Conservation (phyloP, 257 asterid species). For the Solanum medicagineum region DNA sequence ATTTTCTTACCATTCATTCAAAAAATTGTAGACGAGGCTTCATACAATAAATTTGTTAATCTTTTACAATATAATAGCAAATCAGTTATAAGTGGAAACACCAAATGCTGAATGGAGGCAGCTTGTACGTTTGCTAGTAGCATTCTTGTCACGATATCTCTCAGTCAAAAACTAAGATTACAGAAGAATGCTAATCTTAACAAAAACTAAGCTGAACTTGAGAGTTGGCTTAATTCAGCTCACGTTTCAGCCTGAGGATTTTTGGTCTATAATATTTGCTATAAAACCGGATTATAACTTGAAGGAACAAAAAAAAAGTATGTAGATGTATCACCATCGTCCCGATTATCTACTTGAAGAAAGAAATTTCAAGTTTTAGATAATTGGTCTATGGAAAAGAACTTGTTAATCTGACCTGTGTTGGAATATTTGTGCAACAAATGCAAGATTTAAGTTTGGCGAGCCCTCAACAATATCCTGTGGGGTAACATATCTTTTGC, state of each 20-base stretch:
- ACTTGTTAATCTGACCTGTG: conserved; percentile 36
- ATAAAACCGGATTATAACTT: not conserved
- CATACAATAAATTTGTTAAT: not conserved
- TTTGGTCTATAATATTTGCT: not conserved
- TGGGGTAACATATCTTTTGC: conserved; percentile 76
- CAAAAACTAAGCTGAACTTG: not conserved
- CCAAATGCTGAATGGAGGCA: not conserved
- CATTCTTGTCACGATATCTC: not conserved
- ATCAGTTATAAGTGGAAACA: not conserved
- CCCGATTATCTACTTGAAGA: not conserved
- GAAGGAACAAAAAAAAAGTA: not conserved
- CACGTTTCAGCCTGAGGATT: not conserved
- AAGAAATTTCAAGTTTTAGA: not conserved
- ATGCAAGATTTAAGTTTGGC: conserved; percentile 81
- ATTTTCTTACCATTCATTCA: not conserved
- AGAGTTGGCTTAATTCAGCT: not conserved
- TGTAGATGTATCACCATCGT: not conserved
- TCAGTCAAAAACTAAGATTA: not conserved
- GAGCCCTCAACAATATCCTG: conserved; percentile 91
- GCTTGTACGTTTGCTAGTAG: not conserved
- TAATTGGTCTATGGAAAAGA: not conserved
- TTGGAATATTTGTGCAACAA: conserved; percentile 94
- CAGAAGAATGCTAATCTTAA: not conserved
- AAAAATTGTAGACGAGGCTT: not conserved
- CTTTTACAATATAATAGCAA: not conserved